Evolutionary conservation across 2,329 filamentous ascomycete genomes (phyloP), one percentile per base, ranked within the genome.

Genomic region (Aquanectria penicillioides): DNA sequence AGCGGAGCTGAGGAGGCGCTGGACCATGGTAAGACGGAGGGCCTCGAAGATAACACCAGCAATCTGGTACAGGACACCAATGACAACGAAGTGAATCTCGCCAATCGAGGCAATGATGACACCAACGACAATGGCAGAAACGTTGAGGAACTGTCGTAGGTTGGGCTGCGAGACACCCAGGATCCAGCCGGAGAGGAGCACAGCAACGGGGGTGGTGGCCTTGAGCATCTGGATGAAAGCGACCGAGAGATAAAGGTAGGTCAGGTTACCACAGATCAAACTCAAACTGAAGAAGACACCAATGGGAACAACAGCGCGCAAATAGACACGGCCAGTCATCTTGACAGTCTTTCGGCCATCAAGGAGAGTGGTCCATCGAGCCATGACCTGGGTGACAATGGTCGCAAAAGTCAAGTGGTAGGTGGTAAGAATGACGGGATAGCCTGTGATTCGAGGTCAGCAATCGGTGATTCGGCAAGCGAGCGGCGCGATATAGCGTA

Each of bases 191-290:
- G 92, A 90, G 67, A 98, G 79, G 33, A 99, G 87, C 49, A 98
- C 94, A 51, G 93, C 94, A 59, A 98, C 94, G 13, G 95, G 95
- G 26, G 92, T 98, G 37, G 93, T 97, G 67, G 95, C 95, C 91
- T 98, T 98, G 77, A 98, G 89, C 94, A 98, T 98, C 84, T 98
- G 94, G 73, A 98, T 98, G 78, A 98, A 98, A 60, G 94, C 91
- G 58, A 98, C 94, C 67, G 91, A 95, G 61, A 98, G 87, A 79
- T 97, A 97, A 53, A 97, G 86, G 75, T 98, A 98, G 69, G 94
- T 93, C 79, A 97, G 80, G 82, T 98, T 98, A 74, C 94, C 93
- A 79, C 93, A 97, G 75, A 98, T 97, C 82, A 98, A 85, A 78
- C 91, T 95, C 82, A 97, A 82, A 75, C 91, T 95, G 88, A 97